Evolutionary conservation across 176 grass and related monocot species (phyloP).

Genomic region (Oryza punctata): DNA sequence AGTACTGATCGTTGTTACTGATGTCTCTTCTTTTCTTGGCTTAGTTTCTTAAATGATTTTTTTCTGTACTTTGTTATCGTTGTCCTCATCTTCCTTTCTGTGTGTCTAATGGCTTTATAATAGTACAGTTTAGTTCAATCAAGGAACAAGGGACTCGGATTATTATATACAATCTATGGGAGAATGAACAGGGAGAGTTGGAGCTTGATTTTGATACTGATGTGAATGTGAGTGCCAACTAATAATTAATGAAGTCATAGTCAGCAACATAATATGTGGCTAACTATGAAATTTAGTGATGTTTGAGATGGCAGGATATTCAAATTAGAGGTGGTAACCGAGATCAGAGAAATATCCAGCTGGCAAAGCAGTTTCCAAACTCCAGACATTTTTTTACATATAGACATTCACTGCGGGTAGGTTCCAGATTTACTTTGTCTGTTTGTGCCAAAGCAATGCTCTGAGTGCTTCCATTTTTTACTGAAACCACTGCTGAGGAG

Average conservation of each 20-base stretch:
- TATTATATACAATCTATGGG: conserved; percentile 98
- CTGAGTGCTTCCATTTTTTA: no score
- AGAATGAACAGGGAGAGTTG: conserved; percentile 82
- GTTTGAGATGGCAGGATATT: conserved; percentile 78
- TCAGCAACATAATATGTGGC: not conserved
- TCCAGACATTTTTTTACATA: conserved; percentile 87
- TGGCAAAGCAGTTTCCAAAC: conserved; percentile 80
- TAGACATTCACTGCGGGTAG: conserved; percentile 84
- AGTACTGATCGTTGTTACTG: no score
- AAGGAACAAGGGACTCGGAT: conserved; percentile 89
- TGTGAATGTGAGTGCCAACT: conserved; percentile 59
- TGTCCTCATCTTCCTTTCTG: not conserved
- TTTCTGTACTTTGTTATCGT: no score
- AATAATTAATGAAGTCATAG: conserved; percentile 15
- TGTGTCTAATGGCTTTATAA: conserved; percentile 20
- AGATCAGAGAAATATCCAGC: conserved; percentile 85
- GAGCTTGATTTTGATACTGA: conserved; percentile 96
- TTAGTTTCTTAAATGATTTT: not conserved
- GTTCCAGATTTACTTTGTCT: no score
- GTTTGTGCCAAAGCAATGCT: no score
- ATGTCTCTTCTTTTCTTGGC: no score
- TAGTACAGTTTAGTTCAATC: conserved; percentile 76
- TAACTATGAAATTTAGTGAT: conserved; percentile 35
- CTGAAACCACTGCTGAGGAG: no score
- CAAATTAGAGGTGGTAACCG: conserved; percentile 88